Conservation (phyloP, 371 early-diverging fungal species). For the Coemansia linderi region DNA sequence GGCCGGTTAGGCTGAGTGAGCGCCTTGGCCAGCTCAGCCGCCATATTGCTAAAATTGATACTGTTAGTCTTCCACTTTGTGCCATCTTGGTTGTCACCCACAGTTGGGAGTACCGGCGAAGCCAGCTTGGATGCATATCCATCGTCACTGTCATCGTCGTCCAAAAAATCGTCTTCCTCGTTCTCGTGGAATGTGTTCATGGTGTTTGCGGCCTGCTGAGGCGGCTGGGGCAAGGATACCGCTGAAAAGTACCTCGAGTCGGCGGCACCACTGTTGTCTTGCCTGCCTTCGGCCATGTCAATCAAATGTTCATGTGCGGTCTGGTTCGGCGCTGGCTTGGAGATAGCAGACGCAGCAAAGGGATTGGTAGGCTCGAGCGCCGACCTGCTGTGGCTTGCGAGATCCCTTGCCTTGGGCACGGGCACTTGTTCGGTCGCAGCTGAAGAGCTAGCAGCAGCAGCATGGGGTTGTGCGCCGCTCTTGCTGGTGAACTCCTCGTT, state of each 20-base stretch:
- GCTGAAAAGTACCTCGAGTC: conserved; percentile 27
- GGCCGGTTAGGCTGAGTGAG: conserved; percentile 20
- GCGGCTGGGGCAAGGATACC: conserved; percentile 15
- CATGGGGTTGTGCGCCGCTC: background rate
- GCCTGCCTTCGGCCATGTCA: background rate
- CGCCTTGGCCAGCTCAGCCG: conserved; percentile 39
- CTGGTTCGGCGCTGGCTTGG: background rate
- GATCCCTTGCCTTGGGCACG: background rate
- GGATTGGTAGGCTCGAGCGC: conserved; percentile 16
- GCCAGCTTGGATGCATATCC: background rate
- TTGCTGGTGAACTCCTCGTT: background rate
- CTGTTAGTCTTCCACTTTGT: conserved; percentile 28
- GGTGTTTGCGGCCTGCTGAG: conserved; percentile 2
- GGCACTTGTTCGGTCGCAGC: background rate
- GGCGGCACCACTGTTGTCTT: background rate
- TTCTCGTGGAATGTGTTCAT: conserved; percentile 9
- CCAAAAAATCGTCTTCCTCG: conserved; percentile 36
- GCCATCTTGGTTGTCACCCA: background rate
- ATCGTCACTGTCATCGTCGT: conserved; percentile 42
- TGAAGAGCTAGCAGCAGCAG: background rate
- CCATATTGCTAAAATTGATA: conserved; percentile 41
- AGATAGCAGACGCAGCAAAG: background rate
- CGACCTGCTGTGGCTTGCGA: conserved; percentile 19
- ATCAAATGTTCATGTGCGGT: background rate
- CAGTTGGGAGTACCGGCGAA: background rate